phyloP scores from a whole-genome alignment of 352 stramenopile genomes.

The Thraustochytrium sp. region DNA sequence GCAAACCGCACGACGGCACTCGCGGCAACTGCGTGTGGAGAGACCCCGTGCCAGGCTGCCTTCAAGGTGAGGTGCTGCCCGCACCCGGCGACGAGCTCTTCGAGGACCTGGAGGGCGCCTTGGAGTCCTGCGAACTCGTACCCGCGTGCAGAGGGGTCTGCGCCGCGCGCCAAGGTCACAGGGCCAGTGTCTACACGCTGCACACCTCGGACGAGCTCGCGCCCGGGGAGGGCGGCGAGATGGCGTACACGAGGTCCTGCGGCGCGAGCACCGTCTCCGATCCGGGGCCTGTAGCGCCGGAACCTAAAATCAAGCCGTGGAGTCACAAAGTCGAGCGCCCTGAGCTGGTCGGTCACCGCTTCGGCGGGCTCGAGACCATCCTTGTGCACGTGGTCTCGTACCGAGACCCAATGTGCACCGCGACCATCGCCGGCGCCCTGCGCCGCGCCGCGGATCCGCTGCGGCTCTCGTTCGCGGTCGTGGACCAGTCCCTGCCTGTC shows the following conservation, averaged over 20 bases:
- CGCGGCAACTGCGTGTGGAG: neutral
- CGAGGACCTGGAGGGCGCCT: neutral
- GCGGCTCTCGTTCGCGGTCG: conserved; percentile 51
- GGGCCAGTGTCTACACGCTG: neutral
- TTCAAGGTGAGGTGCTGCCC: neutral
- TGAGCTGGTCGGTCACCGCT: neutral
- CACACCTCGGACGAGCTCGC: neutral
- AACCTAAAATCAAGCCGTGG: neutral
- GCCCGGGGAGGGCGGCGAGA: neutral
- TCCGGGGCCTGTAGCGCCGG: neutral
- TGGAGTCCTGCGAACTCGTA: neutral
- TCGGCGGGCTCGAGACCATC: conserved; percentile 52
- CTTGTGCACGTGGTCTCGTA: conserved; percentile 68
- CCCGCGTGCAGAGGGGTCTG: neutral
- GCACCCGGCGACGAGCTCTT: neutral
- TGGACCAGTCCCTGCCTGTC: conserved; percentile 52
- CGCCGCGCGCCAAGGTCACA: neutral
- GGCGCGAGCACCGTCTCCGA: neutral
- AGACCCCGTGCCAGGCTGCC: neutral
- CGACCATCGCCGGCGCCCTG: conserved; percentile 63
- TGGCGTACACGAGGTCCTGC: neutral
- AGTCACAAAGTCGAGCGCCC: neutral
- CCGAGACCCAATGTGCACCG: conserved; percentile 63
- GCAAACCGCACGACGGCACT: too few species aligned
- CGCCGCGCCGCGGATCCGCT: conserved; percentile 47